Evolutionary conservation across 2,329 filamentous ascomycete species (phyloP), one percentile per base, ranked within the genome.

Genomic region (Hymenoscyphus linearis): DNA sequence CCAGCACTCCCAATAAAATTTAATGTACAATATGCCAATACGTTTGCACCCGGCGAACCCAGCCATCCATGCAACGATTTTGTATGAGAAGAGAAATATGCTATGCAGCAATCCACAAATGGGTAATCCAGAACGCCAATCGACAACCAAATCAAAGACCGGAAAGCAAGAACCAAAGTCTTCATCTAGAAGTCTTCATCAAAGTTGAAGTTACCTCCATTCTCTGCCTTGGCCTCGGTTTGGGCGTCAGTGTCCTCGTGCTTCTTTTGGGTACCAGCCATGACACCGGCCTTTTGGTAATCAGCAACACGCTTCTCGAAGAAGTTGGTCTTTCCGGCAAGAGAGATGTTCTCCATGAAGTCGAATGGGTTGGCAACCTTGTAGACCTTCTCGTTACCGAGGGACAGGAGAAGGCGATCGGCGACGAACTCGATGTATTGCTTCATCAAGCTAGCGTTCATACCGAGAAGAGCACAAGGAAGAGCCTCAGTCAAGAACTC

Each of bases 401-500:
- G 89, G 35, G 95, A 88, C 62, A 98, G 82, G 37, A 99, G 85
- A 37, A 99, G 88, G 71, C 95, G 90, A 77, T 99, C 95, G 66
- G 95, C 95, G 55, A 99, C 95, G 71, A 99, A 99, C 85, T 99
- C 95, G 69, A 99, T 99, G 83, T 99, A 99, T 80, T 98, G 93
- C 84, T 96, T 96, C 95, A 99, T 99, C 70, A 99, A 85, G 68
- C 83, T 89, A 59, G 93, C 78, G 83, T 99, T 99, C 95, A 99
- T 99, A 79, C 95, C 95, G 35, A 99, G 90, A 57, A 99, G 87
- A 52, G 85, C 92, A 71, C 89, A 92, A 16, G 95, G 95, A 58
- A 99, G 88, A 67, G 95, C 93, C 75, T 99, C 95, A 1, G 93
- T 96, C 69, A 99, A 78, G 83, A 99, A 99, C 80, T 99, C 95